These are phyloP conservation scores for Xylaria acuta DNA, from an alignment of 495 filamentous ascomycete genomes.

Conservation along the genomic window DNA sequence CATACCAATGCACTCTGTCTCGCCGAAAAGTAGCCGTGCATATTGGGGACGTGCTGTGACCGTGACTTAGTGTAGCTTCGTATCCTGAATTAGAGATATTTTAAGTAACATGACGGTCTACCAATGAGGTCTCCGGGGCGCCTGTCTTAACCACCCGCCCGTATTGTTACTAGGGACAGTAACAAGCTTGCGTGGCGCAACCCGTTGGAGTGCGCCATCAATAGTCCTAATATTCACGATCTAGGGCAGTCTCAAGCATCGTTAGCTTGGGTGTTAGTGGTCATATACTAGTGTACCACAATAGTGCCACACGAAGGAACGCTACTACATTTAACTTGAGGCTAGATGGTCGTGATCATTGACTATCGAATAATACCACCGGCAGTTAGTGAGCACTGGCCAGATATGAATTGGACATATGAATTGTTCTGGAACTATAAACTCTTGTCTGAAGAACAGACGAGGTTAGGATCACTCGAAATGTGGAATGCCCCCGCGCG, in stretches of 20 bases:
- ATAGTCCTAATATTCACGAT: neutral
- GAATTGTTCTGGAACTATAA: neutral
- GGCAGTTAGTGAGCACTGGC: slow-evolving; percentile 9
- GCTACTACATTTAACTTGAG: neutral
- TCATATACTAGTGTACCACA: neutral
- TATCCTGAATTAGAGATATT: slow-evolving; percentile 5
- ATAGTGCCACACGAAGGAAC: neutral
- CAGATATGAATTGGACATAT: neutral
- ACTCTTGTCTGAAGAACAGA: neutral
- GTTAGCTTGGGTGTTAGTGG: neutral
- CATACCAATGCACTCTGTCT: neutral
- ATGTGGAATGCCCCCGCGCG: neutral
- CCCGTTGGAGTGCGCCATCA: neutral
- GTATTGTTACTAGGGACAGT: neutral
- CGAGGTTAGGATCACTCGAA: neutral
- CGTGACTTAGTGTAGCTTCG: neutral
- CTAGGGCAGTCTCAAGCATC: neutral
- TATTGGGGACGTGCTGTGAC: neutral
- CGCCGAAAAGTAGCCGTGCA: neutral
- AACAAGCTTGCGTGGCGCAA: neutral
- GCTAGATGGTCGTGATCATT: neutral
- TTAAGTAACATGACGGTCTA: slow-evolving; percentile 5
- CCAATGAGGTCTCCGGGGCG: neutral
- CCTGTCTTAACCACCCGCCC: neutral
- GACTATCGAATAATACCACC: slow-evolving; percentile 10